Percentiles rank a stretch among this genome's conserved stretches.
phyloP scores from a whole-genome alignment of 495 filamentous ascomycete genomes.

The Penicillium bialowiezense region DNA sequence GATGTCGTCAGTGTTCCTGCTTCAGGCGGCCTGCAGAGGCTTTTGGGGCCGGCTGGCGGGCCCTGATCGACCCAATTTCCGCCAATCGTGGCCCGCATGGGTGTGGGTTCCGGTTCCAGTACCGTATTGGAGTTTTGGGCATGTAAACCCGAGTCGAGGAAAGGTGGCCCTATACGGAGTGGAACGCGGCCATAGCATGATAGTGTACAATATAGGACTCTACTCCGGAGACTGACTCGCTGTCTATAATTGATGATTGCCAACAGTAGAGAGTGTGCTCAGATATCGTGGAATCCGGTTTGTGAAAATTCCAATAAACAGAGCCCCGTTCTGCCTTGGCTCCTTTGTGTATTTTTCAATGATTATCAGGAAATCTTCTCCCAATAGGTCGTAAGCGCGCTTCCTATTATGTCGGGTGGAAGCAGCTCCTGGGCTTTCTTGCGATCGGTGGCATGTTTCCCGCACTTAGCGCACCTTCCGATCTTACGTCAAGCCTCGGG shows the following conservation, averaged over 20 bases:
- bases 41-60: slow-evolving; percentile 20
- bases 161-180: not conserved
- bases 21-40: slow-evolving; percentile 28
- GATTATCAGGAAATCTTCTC: too few species aligned
- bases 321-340: not conserved
- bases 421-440: too few species aligned
- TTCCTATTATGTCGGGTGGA: too few species aligned
- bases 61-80: slow-evolving; percentile 21
- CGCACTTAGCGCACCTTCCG: not conserved
- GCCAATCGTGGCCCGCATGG: not conserved
- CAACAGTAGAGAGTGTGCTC: too few species aligned
- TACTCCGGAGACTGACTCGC: not conserved
- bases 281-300: too few species aligned
- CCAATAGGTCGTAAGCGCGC: too few species aligned
- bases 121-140: slow-evolving; percentile 10
- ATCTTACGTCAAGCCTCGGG: not conserved
- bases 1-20: slow-evolving; percentile 29
- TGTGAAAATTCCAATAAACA: too few species aligned
- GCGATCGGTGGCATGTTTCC: too few species aligned
- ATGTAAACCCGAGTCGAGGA: not conserved
- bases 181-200: too few species aligned
- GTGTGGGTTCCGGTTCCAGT: slow-evolving; percentile 14
- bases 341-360: too few species aligned
- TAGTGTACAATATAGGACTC: too few species aligned
- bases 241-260: too few species aligned